Evolutionary conservation across 768 basidiomycete species (phyloP).

Genomic region (Boletus pseudopeckii): DNA sequence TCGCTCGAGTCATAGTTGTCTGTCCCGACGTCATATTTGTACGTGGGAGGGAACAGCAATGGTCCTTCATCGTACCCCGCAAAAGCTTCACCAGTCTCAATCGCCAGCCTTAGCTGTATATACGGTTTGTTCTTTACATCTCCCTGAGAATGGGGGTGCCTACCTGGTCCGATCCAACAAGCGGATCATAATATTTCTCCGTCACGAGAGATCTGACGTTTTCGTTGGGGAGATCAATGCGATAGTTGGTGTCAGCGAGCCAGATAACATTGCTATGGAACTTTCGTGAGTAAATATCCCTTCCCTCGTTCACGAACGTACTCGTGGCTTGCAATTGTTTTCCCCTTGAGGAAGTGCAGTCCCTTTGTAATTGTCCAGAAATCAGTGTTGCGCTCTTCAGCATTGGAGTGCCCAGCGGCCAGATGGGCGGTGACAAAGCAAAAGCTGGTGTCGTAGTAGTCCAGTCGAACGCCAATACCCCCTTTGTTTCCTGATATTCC

Average conservation of each 20-base stretch:
- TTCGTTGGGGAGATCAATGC: constrained; percentile 83
- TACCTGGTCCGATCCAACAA: constrained; percentile 87
- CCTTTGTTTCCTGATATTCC: constrained; percentile 99
- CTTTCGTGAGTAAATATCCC: constrained; percentile 4
- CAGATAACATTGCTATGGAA: constrained; percentile 80
- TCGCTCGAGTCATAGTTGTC: constrained; percentile 93
- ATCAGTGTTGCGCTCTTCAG: constrained; percentile 89
- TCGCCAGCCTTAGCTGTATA: constrained; percentile 64
- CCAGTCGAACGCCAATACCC: constrained; percentile 89
- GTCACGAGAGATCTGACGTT: constrained; percentile 67
- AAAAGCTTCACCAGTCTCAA: constrained; percentile 74
- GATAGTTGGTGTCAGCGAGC: constrained; percentile 95
- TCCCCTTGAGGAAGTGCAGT: constrained; percentile 85
- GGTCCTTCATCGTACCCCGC: constrained; percentile 85
- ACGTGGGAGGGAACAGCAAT: constrained; percentile 89
- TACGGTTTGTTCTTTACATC: neutral
- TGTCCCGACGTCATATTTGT: constrained; percentile 82
- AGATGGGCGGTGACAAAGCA: constrained; percentile 96
- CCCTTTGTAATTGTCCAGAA: constrained; percentile 84
- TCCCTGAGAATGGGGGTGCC: constrained; percentile 9
- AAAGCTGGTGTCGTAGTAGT: constrained; percentile 86
- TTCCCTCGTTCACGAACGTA: constrained; percentile 37
- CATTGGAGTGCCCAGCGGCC: constrained; percentile 90
- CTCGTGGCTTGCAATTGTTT: constrained; percentile 88
- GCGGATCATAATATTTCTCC: constrained; percentile 62